Conservation (phyloP, 1,284 basidiomycete genomes). For the Ganoderma leucocontextum region DNA sequence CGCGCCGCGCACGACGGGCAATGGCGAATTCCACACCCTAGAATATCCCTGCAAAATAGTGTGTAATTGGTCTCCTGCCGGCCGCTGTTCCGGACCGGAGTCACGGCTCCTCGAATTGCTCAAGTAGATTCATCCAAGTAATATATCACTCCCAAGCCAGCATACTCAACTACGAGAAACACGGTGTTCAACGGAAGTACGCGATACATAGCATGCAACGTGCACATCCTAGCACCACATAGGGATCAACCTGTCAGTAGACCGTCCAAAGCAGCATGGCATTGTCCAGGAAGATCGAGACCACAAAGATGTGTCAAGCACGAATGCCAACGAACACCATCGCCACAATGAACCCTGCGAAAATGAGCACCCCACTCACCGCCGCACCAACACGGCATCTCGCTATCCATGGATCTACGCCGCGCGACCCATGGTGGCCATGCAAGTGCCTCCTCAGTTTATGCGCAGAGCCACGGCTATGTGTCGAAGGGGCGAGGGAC, state of each 20-base stretch:
- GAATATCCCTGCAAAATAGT: too few relatives aligned
- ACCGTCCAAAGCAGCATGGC: conserved; percentile 6
- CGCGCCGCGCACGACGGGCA: too few relatives aligned
- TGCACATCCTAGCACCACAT: not conserved
- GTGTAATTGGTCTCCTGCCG: too few relatives aligned
- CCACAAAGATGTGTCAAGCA: conserved; percentile 11
- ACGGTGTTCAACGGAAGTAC: not conserved
- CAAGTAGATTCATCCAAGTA: too few relatives aligned
- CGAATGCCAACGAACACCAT: conserved; percentile 45
- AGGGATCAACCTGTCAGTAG: conserved; percentile 7
- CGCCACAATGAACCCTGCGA: conserved; percentile 47
- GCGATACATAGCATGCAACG: not conserved
- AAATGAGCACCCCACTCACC: conserved; percentile 49
- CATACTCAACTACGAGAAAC: not conserved
- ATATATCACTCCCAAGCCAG: not conserved
- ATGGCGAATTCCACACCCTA: too few relatives aligned
- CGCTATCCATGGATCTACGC: conserved; percentile 50
- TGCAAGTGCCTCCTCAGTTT: conserved; percentile 30
- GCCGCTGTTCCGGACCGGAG: too few relatives aligned
- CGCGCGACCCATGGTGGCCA: conserved; percentile 11
- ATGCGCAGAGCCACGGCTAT: conserved; percentile 30
- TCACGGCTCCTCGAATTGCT: too few relatives aligned
- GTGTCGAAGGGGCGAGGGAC: conserved; percentile 35
- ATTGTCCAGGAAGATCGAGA: conserved; percentile 4
- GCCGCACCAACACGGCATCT: conserved; percentile 57